Evolutionary conservation across 176 grass and related monocot genomes (phyloP), one percentile per base, ranked within the genome.

Genomic region (Rhynchospora pubera): DNA sequence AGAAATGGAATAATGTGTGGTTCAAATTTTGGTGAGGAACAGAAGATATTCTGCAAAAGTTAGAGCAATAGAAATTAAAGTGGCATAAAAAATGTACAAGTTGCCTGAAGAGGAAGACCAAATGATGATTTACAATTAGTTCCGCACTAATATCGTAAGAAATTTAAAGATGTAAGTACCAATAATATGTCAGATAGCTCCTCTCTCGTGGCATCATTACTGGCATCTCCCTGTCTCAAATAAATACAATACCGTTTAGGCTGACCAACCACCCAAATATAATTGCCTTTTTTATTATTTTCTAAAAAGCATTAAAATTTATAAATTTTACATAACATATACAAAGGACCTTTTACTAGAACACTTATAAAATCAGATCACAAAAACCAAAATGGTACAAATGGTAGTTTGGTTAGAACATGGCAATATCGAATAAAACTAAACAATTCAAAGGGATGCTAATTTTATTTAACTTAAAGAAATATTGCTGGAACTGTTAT

Each of bases 1-100:
- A 98, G 95, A 84, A 98, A 85, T 82, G 92, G 90, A 74, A 98
- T 92, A 43, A 78, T 87, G 87, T 91, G 86, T 63, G 88, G 90
- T 71, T 92, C 95, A 6, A 94, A 93, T 85, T 88, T 85, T 74
- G 89, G 83, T 9, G 89, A 86, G 79, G 92, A 89, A 85, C 90
- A 94, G 82, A 98, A 91, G 61, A 91, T 86, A 84, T 91, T 30
- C 95, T 98, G 95, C 14, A 90, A 84, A 71, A 65, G 24, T 85
- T n/a, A 84, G 28, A 89, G 88, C 72, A 79, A 51, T 75, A 22
- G 62, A 62, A 22, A 79, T 59, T 60, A 39, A 61, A 61, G 28
- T 19, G 22, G 15, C 24, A 62, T 9, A 64, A 66, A 82, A 12
- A 50, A 60, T 62, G 57, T 62, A 62, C 12, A 62, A 9, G 65